These are phyloP conservation scores for Chlorella sp. DNA, from an alignment of 139 green algal species.

Conservation along the genomic window DNA sequence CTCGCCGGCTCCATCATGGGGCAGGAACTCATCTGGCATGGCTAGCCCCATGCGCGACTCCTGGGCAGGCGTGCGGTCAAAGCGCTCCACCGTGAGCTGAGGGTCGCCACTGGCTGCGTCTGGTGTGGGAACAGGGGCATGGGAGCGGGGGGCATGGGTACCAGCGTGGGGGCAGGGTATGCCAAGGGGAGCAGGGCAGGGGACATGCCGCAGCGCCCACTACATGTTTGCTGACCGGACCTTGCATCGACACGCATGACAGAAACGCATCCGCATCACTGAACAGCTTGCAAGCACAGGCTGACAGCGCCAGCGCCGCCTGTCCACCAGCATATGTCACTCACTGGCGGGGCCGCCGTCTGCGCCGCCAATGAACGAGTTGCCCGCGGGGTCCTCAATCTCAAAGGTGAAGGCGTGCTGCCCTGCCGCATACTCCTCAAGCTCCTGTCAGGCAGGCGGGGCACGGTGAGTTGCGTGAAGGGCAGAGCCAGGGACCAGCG, in stretches of 20 bases:
- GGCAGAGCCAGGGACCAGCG: too few species aligned
- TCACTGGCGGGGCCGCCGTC: conserved; percentile 23
- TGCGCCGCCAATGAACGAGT: conserved; percentile 36
- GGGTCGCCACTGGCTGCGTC: conserved; percentile 53
- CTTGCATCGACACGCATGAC: too few species aligned
- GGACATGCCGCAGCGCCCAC: too few species aligned
- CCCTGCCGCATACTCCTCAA: conserved; percentile 59
- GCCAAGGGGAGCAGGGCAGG: too few species aligned
- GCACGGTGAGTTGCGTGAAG: too few species aligned
- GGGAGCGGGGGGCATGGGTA: too few species aligned
- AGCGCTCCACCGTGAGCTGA: conserved; percentile 40
- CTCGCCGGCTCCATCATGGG: background rate
- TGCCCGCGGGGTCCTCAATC: conserved; percentile 70
- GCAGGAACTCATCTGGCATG: conserved; percentile 7
- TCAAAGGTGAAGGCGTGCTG: conserved; percentile 64
- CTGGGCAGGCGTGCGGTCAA: conserved; percentile 54
- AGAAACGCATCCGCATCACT: too few species aligned
- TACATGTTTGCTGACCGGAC: too few species aligned
- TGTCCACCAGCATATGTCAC: too few species aligned
- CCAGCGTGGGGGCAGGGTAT: background rate
- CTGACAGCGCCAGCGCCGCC: too few species aligned
- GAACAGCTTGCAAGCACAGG: too few species aligned
- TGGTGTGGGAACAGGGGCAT: conserved; percentile 18
- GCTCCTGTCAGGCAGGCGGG: conserved; percentile 8
- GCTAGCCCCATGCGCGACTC: conserved; percentile 33